A percentile compares a stretch with the other conserved stretches of the same genome.
phyloP scores from a whole-genome alignment of 768 basidiomycete genomes.

The Leccinum subtestaceum region DNA sequence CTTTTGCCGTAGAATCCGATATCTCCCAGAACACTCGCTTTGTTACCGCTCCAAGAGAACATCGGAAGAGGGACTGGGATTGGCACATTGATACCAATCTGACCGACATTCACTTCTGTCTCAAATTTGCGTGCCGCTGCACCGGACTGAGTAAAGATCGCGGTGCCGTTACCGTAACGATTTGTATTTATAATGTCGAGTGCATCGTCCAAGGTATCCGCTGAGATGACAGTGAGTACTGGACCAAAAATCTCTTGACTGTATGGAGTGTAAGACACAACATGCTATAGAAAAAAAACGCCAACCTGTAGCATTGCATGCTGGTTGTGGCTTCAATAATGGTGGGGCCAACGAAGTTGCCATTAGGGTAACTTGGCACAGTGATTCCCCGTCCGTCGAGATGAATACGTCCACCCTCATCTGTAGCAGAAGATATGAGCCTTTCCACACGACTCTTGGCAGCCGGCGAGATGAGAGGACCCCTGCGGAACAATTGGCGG shows the following conservation, averaged over 20 bases:
- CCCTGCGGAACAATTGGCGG: slow-evolving; percentile 38
- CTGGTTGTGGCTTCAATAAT: slow-evolving; percentile 77
- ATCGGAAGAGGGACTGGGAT: slow-evolving; percentile 91
- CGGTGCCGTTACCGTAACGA: slow-evolving; percentile 89
- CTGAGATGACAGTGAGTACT: slow-evolving; percentile 72
- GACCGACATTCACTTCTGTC: slow-evolving; percentile 81
- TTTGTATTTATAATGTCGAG: slow-evolving; percentile 88
- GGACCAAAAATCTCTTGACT: slow-evolving; percentile 97
- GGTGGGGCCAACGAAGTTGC: slow-evolving; percentile 95
- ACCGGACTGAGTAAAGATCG: slow-evolving; percentile 95
- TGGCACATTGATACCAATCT: slow-evolving; percentile 91
- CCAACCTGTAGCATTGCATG: slow-evolving; percentile 85
- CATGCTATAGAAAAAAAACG: slow-evolving; percentile 18
- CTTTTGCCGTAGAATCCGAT: slow-evolving; percentile 90
- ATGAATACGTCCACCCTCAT: slow-evolving; percentile 81
- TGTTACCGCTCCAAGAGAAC: slow-evolving; percentile 98
- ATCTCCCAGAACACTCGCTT: slow-evolving; percentile 81
- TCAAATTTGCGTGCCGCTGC: slow-evolving; percentile 95
- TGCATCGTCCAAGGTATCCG: slow-evolving; percentile 86
- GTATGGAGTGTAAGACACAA: slow-evolving; percentile 3
- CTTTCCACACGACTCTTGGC: slow-evolving; percentile 76
- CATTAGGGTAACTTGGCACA: slow-evolving; percentile 74
- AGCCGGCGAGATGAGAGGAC: slow-evolving; percentile 77
- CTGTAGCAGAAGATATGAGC: slow-evolving; percentile 69
- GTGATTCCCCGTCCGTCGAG: slow-evolving; percentile 78